Evolutionary conservation across 164 flowering plant species (phyloP).

Genomic region (Berberis vulgaris): DNA sequence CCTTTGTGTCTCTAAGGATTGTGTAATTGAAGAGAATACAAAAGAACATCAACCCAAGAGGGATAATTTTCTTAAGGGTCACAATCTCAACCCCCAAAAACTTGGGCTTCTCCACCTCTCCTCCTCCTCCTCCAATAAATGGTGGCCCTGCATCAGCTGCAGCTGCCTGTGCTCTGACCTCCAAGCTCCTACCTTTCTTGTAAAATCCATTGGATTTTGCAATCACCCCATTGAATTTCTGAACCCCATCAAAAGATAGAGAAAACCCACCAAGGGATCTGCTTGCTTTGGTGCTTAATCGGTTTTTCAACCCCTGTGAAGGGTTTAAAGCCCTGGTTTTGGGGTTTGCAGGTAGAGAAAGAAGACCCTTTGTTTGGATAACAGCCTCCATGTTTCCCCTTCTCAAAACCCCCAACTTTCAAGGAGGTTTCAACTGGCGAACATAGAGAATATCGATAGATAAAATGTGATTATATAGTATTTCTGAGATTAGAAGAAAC

Average conservation of each 20-base stretch:
- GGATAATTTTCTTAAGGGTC: conserved; percentile 23
- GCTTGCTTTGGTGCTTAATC: conserved; percentile 29
- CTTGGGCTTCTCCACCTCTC: conserved; percentile 19
- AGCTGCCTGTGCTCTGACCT: conserved; percentile 34
- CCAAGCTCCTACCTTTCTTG: conserved; percentile 26
- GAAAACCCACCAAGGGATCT: conserved; percentile 29
- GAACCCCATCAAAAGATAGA: conserved; percentile 31
- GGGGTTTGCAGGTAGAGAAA: conserved; percentile 68
- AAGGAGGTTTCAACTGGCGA: too few relatives aligned
- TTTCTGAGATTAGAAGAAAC: too few relatives aligned
- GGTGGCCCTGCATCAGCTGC: conserved; percentile 54
- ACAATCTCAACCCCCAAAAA: conserved; percentile 16
- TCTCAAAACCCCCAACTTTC: conserved; percentile 9
- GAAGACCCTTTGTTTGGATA: conserved; percentile 57
- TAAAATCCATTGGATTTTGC: conserved; percentile 26
- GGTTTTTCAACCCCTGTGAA: conserved; percentile 38
- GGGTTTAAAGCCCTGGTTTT: conserved; percentile 32
- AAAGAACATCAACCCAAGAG: conserved; percentile 29
- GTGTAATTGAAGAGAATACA: conserved; percentile 31
- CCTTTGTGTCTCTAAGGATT: conserved; percentile 29
- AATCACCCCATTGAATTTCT: conserved; percentile 20
- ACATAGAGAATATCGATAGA: too few relatives aligned
- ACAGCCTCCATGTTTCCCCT: conserved; percentile 56
- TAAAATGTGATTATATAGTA: too few relatives aligned
- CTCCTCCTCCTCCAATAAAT: conserved; percentile 15